A percentile compares a stretch with the other conserved stretches of the same genome.
Conservation (phyloP, 306 rosid species). For the Boehmeria nivea region DNA sequence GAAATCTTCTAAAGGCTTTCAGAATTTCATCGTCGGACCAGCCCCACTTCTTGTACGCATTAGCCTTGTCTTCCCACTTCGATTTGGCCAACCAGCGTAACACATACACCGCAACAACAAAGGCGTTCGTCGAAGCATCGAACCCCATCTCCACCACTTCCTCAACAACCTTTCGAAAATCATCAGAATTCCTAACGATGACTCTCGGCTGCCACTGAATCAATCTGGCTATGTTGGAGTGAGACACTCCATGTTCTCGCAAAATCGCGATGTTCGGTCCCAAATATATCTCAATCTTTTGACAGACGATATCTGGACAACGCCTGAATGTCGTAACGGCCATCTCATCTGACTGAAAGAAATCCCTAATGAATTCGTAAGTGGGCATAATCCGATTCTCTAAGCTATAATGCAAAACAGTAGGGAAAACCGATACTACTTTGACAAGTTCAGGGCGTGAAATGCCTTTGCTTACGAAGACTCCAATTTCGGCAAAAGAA, state of each 20-base stretch:
- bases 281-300: slow-evolving; percentile 11
- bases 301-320: not conserved
- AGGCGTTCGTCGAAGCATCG: slow-evolving; percentile 12
- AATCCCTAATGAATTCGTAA: slow-evolving; percentile 9
- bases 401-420: slow-evolving; percentile 13
- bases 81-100: not conserved
- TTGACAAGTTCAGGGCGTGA: slow-evolving; percentile 18
- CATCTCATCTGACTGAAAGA: slow-evolving; percentile 22
- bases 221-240: slow-evolving; percentile 6
- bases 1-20: slow-evolving; percentile 31
- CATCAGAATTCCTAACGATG: not conserved
- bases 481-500: slow-evolving; percentile 24
- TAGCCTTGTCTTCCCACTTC: slow-evolving; percentile 31
- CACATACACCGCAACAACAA: slow-evolving; percentile 25
- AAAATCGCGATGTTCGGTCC: slow-evolving; percentile 15
- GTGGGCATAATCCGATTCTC: slow-evolving; percentile 18
- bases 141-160: slow-evolving; percentile 42
- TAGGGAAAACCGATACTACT: slow-evolving; percentile 3
- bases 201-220: slow-evolving; percentile 10
- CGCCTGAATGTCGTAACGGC: slow-evolving; percentile 1
- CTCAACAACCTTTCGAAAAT: slow-evolving; percentile 4
- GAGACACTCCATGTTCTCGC: slow-evolving; percentile 23
- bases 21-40: slow-evolving; percentile 36
- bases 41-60: slow-evolving; percentile 48
- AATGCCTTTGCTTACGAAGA: slow-evolving; percentile 32